phyloP scores from a whole-genome alignment of 768 basidiomycete species.

The Strobilomyces dryophilus region DNA sequence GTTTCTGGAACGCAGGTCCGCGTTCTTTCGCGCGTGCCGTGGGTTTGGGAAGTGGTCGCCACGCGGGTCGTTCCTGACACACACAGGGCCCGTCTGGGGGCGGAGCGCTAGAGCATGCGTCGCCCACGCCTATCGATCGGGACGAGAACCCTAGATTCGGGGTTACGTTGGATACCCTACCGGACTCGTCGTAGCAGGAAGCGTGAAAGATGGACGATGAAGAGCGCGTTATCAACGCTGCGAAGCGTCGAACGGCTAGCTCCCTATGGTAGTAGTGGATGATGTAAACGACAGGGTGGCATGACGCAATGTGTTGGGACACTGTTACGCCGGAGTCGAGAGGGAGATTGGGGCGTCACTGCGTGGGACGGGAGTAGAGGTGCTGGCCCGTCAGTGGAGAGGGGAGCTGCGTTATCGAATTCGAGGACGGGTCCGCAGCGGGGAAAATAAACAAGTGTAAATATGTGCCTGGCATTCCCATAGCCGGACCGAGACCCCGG shows the following conservation, averaged over 20 bases:
- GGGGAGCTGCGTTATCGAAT: not conserved
- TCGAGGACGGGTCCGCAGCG: slow-evolving; percentile 20
- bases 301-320: not conserved
- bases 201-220: not conserved
- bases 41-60: not conserved
- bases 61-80: not conserved
- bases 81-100: not conserved
- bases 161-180: no score
- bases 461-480: slow-evolving; percentile 27
- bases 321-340: not conserved
- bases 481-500: slow-evolving; percentile 34
- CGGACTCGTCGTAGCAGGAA: not conserved
- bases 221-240: not conserved
- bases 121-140: no score
- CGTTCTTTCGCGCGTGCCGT: not conserved
- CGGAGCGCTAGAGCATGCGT: not conserved
- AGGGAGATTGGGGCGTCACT: not conserved
- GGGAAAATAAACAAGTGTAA: slow-evolving; percentile 18
- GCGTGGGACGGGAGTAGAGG: not conserved
- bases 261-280: not conserved
- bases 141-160: no score
- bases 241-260: not conserved
- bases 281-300: not conserved
- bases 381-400: not conserved
- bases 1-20: not conserved